A percentile compares a stretch with the other conserved stretches of the same genome.
phyloP scores from a whole-genome alignment of 805 yeast species.

The Pichia phayaonensis region DNA sequence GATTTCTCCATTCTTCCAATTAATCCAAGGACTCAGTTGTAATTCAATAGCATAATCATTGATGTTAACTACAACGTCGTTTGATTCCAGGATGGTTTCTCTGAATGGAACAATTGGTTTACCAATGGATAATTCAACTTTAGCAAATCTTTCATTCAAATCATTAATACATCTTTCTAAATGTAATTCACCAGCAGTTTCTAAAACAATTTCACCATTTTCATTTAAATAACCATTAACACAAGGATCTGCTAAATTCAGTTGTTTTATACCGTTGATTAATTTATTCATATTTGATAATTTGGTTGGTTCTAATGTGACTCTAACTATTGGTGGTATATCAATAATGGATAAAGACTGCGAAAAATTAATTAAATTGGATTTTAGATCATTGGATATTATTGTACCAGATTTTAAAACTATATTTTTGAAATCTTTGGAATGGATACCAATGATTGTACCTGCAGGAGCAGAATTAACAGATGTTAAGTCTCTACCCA shows the following conservation, averaged over 20 bases:
- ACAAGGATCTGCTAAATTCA: constrained; percentile 91
- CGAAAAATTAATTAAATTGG: constrained; percentile 53
- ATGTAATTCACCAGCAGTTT: constrained; percentile 96
- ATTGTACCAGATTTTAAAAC: constrained; percentile 84
- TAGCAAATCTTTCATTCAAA: constrained; percentile 84
- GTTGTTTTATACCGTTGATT: constrained; percentile 67
- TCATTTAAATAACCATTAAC: constrained; percentile 81
- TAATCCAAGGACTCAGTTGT: constrained; percentile 4
- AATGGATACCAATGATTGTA: constrained; percentile 89
- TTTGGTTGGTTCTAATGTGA: constrained; percentile 91
- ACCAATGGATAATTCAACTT: constrained; percentile 76
- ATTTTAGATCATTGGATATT: constrained; percentile 22
- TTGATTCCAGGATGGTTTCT: constrained; percentile 59
- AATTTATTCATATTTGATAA: constrained; percentile 72
- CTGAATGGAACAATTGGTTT: constrained; percentile 93
- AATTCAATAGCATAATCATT: constrained; percentile 27
- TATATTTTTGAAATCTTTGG: constrained; percentile 57
- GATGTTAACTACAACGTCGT: background rate
- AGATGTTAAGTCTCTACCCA: constrained; percentile 87
- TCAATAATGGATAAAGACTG: constrained; percentile 68
- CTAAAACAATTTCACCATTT: constrained; percentile 86
- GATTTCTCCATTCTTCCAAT: constrained; percentile 15
- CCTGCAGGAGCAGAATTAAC: constrained; percentile 87
- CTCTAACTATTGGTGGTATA: constrained; percentile 88
- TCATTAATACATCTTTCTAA: constrained; percentile 92